phyloP scores from a whole-genome alignment of 495 filamentous ascomycete genomes.

The Aspergillus mulundensis region DNA sequence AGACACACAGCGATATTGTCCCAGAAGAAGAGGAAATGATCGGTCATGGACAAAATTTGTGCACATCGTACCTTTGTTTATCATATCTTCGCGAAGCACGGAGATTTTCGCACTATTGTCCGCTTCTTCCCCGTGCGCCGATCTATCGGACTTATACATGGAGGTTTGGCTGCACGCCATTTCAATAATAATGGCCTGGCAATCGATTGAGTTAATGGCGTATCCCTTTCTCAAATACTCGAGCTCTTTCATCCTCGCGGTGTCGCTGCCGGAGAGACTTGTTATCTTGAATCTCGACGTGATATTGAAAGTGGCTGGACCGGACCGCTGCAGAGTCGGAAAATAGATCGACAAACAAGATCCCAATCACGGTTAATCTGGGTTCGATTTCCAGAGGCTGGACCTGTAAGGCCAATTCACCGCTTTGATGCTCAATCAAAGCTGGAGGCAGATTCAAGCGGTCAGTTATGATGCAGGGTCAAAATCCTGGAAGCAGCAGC shows the following conservation, averaged over 20 bases:
- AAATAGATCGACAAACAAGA: slow-evolving; percentile 21
- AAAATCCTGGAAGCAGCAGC: neutral
- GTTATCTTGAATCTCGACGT: neutral
- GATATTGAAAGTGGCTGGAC: slow-evolving; percentile 18
- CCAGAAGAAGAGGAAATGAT: slow-evolving; percentile 17
- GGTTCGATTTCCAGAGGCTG: slow-evolving; percentile 15
- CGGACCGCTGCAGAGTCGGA: slow-evolving; percentile 29
- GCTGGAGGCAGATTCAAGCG: slow-evolving; percentile 22
- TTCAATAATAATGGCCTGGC: slow-evolving; percentile 6
- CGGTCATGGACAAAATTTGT: slow-evolving; percentile 14
- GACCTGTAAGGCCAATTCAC: slow-evolving; percentile 12
- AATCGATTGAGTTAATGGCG: slow-evolving; percentile 5
- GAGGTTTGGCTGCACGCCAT: slow-evolving; percentile 2
- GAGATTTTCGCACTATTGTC: slow-evolving; percentile 18
- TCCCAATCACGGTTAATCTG: slow-evolving; percentile 9
- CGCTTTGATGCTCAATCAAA: neutral
- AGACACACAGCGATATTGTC: neutral
- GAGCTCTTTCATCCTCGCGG: neutral
- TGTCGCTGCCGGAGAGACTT: neutral
- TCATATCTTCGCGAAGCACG: neutral
- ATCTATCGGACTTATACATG: slow-evolving; percentile 9
- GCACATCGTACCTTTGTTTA: slow-evolving; percentile 10
- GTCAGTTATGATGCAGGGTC: slow-evolving; percentile 10
- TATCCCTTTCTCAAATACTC: neutral
- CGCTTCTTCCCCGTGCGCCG: slow-evolving; percentile 18